Percentiles rank a stretch among this genome's conserved stretches.
phyloP scores from a whole-genome alignment of 2,329 filamentous ascomycete species.

The Aphanocladium album region DNA sequence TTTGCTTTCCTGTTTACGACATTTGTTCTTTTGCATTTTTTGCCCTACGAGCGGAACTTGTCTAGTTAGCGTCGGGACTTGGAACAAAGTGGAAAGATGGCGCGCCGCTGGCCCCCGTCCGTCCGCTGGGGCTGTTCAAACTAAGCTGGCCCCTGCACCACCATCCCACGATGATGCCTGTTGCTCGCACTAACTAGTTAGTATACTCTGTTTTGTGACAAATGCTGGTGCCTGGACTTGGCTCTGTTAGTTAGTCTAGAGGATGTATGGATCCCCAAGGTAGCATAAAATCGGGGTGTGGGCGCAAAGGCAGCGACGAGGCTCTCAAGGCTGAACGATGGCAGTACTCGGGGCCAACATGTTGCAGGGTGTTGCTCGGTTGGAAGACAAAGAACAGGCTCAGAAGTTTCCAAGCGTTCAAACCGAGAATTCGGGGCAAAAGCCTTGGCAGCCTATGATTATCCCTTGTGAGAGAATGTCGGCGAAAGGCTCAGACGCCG shows the following conservation, averaged over 20 bases:
- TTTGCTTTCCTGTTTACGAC: neutral
- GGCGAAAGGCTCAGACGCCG: too few species aligned
- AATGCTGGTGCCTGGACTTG: too few species aligned
- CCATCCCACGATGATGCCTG: too few species aligned
- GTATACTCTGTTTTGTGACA: neutral
- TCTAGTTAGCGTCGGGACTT: neutral
- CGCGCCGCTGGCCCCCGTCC: neutral
- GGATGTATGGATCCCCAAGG: neutral
- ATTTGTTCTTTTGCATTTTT: neutral
- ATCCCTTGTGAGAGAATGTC: too few species aligned
- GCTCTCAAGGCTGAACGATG: neutral
- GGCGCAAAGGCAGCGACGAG: neutral
- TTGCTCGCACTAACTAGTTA: neutral
- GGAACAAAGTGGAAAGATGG: neutral
- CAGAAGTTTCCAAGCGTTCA: too few species aligned
- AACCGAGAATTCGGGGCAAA: too few species aligned
- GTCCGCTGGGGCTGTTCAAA: neutral
- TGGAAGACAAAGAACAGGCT: too few species aligned
- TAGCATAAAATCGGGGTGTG: neutral
- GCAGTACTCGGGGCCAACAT: neutral
- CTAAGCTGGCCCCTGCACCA: neutral
- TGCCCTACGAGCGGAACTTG: neutral
- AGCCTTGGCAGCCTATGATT: too few species aligned
- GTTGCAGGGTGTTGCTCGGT: too few species aligned
- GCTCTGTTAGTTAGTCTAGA: neutral